phyloP scores from a whole-genome alignment of 2,329 filamentous ascomycete genomes.

The Ilyonectria mors-panacis region DNA sequence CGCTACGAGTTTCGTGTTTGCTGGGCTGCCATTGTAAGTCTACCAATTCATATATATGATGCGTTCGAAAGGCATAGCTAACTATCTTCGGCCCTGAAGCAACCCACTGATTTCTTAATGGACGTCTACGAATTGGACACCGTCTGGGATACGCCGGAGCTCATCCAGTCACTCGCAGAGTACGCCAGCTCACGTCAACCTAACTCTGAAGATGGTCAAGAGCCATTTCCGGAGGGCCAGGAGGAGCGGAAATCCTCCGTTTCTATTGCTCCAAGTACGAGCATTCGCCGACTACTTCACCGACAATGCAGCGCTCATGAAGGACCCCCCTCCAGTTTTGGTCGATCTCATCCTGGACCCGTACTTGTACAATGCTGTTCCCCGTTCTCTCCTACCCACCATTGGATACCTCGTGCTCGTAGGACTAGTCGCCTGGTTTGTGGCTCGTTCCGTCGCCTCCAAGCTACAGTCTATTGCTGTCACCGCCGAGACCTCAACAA shows the following conservation, averaged over 20 bases:
- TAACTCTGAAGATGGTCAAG: conserved; percentile 37
- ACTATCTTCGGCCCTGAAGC: conserved; percentile 64
- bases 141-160: conserved; percentile 73
- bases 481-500: conserved; percentile 45
- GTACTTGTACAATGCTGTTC: conserved; percentile 84
- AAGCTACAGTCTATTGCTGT: conserved; percentile 48
- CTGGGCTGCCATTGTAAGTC: conserved; percentile 90
- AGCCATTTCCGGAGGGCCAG: conserved; percentile 25
- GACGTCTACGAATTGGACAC: conserved; percentile 73
- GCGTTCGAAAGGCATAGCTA: conserved; percentile 6
- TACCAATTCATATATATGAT: conserved; percentile 14
- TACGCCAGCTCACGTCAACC: conserved; percentile 70
- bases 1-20: conserved; percentile 94
- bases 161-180: conserved; percentile 75
- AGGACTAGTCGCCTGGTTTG: conserved; percentile 62
- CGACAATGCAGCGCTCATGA: conserved; percentile 81
- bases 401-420: conserved; percentile 77
- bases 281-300: conserved; percentile 91
- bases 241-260: conserved; percentile 61
- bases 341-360: conserved; percentile 91
- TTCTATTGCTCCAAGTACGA: conserved; percentile 80
- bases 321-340: conserved; percentile 77
- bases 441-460: conserved; percentile 55
- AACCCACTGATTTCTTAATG: conserved; percentile 87
- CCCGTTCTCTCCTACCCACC: conserved; percentile 82